Evolutionary conservation across 768 basidiomycete species (phyloP), one percentile per base, ranked within the genome.

Genomic region (Ramaria sp.): DNA sequence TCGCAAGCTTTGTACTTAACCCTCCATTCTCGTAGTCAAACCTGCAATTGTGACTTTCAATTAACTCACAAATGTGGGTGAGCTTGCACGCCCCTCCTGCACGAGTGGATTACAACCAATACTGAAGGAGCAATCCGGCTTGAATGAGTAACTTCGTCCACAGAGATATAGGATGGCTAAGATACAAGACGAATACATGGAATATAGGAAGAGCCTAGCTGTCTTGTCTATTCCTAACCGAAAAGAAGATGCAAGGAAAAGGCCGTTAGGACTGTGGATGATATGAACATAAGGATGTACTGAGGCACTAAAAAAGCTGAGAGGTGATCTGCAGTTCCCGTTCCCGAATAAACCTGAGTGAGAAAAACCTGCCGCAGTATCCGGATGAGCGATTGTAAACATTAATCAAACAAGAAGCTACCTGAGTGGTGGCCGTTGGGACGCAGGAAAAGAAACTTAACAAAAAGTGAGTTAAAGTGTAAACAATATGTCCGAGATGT

Each of bases 261-360:
- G 0, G 70, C 69, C 0, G 66, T 75, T 38, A 71, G 58, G 13
- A 64, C 61, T 0, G 68, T 69, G 66, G 69, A 72, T 37, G 65
- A 66, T 18, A 71, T 5, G 10, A 71, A 64, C 69, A 71, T 70
- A 44, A 76, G 60, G 13, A 65, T 54, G 56, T 74, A 76, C 58
- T 73, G 83, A 12, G 81, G 82, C 34, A 85, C 78, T 44, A 85
- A 68, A 61, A 83, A 84, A 5, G 77, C 70, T 1, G 80, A 71
- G 3, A 85, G 65, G 59, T 83, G 75, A 47, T 82, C 79, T 5
- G 81, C 79, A 27, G 68, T 72, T 25, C 85, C 83, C 1, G 79
- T 82, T 1, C 78, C 81, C 44, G 80, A 83, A 61, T 82, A 78
- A 8, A 81, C 75, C 60, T 85, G 82, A 1, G 81, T 83, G 36